phyloP scores from a whole-genome alignment of 2,329 filamentous ascomycete genomes.

The Hirsutella rhossiliensis region DNA sequence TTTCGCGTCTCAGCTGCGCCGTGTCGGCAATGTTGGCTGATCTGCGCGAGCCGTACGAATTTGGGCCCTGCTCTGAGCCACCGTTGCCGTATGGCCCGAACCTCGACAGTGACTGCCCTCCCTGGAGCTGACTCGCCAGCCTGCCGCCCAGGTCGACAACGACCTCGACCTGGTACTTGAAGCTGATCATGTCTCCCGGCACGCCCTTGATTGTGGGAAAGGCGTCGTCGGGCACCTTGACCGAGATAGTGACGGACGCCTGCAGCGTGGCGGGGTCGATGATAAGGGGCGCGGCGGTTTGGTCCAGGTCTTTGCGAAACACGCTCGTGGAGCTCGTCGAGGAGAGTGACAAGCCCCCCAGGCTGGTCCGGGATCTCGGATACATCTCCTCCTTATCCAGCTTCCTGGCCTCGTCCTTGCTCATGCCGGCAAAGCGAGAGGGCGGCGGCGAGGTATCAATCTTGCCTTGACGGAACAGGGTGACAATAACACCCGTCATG shows the following conservation, averaged over 20 bases:
- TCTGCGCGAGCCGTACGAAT: conserved; percentile 17
- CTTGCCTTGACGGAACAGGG: conserved; percentile 78
- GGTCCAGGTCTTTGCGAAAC: conserved; percentile 90
- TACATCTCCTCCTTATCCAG: conserved; percentile 74
- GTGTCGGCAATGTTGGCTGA: conserved; percentile 71
- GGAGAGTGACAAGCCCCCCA: conserved; percentile 76
- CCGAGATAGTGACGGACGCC: conserved; percentile 67
- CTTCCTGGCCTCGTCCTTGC: conserved; percentile 53
- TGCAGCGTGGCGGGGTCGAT: conserved; percentile 71
- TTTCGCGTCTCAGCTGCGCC: conserved; percentile 72
- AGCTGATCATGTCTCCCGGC: conserved; percentile 87
- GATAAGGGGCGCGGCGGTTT: conserved; percentile 78
- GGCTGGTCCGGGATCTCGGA: conserved; percentile 73
- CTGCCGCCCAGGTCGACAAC: conserved; percentile 87
- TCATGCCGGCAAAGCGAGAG: conserved; percentile 37
- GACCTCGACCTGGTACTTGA: conserved; percentile 88
- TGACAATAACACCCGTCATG: conserved; percentile 84
- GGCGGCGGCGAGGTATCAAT: conserved; percentile 63
- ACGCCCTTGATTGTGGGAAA: conserved; percentile 88
- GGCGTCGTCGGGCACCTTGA: conserved; percentile 78
- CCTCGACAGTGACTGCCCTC: conserved; percentile 40
- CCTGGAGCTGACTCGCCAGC: conserved; percentile 59
- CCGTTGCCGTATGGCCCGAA: conserved; percentile 20
- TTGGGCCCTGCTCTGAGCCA: conserved; percentile 13
- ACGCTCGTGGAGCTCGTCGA: conserved; percentile 79